phyloP scores from a whole-genome alignment of 306 rosid species.

The Pyrus communis region DNA sequence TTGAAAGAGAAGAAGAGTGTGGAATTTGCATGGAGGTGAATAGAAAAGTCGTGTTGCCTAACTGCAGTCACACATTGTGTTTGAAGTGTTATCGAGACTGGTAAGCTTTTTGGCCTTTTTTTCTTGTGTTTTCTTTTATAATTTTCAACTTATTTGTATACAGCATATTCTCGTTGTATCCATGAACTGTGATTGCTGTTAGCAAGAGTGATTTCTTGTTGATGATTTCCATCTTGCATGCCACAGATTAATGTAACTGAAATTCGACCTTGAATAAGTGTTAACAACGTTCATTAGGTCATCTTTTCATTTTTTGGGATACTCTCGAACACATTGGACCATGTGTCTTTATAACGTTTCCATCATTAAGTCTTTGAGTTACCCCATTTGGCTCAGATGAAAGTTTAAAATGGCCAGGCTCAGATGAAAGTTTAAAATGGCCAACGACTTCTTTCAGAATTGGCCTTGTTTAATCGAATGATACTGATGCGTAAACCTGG shows the following conservation, averaged over 20 bases:
- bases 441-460: background rate
- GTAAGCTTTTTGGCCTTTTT: conserved; percentile 34
- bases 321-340: background rate
- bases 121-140: background rate
- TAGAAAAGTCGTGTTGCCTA: conserved; percentile 71
- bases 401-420: background rate
- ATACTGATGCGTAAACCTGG: background rate
- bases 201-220: background rate
- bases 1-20: conserved; percentile 86
- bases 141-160: background rate
- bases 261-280: background rate
- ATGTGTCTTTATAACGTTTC: background rate
- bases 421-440: background rate
- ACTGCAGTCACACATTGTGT: conserved; percentile 80
- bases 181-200: background rate
- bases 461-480: background rate
- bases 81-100: conserved; percentile 69
- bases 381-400: background rate
- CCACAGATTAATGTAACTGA: background rate
- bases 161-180: background rate
- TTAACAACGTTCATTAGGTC: background rate
- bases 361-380: background rate
- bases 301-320: background rate
- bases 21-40: conserved; percentile 89
- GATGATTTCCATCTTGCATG: background rate